Conservation (phyloP, 352 stramenopile species). For the Globisporangium ultimum region DNA sequence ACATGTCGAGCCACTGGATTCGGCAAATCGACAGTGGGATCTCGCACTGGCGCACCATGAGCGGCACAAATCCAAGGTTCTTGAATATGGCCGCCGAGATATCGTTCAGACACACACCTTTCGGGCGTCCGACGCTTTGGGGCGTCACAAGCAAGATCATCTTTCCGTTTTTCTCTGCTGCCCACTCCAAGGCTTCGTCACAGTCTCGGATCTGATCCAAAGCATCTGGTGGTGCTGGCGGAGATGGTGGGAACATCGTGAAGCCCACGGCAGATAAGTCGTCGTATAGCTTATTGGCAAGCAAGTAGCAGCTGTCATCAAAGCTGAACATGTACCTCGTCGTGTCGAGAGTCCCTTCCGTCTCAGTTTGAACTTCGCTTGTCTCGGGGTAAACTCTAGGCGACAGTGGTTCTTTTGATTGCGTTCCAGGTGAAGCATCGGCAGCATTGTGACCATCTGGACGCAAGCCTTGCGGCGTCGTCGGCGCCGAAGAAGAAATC, state of each 20-base stretch:
- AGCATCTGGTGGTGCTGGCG: neutral
- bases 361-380: neutral
- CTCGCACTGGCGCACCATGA: constrained; percentile 70
- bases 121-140: constrained; percentile 63
- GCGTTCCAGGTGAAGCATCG: neutral
- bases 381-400: neutral
- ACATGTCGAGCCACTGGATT: constrained; percentile 81
- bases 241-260: constrained; percentile 30
- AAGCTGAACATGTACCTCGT: constrained; percentile 69
- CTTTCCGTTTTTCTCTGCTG: constrained; percentile 56
- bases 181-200: constrained; percentile 62
- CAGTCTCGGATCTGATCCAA: constrained; percentile 15
- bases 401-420: neutral
- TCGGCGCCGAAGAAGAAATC: constrained; percentile 1
- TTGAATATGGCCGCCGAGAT: constrained; percentile 69
- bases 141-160: constrained; percentile 67
- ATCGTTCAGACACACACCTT: constrained; percentile 67
- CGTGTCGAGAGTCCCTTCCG: constrained; percentile 4
- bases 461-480: too few species aligned
- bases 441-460: too few species aligned
- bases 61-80: constrained; percentile 63
- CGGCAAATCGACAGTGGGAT: constrained; percentile 79
- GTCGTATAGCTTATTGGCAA: constrained; percentile 47
- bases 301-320: constrained; percentile 51
- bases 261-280: constrained; percentile 50